Base-by-base conservation (phyloP, 768 basidiomycete species). In the Omphalotus guepiniiformis region DNA sequence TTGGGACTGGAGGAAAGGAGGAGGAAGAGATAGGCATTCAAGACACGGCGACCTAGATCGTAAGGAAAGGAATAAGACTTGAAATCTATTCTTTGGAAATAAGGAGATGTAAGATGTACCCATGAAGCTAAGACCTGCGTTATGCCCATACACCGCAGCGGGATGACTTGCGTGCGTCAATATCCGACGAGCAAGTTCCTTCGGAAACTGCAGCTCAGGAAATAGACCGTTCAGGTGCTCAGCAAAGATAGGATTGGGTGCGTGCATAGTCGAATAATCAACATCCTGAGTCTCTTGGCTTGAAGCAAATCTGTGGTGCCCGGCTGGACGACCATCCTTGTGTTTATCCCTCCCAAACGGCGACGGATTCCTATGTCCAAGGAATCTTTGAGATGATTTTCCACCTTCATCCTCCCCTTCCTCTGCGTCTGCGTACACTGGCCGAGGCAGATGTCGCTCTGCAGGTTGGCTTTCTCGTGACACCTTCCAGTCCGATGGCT, bases 161-260 rank as follows among this genome's bases (percentile, higher is more conserved):
- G 71, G 76, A 64, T 88, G 89, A 64, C 86, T 88, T 6, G 74
- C 72, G 59, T 93, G 90, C 2, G 90, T 93, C 53, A 92, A 68
- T 52, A 88, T 73, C 49, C 89, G 79, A 53, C 73, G 73, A 6
- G 87, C 84, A 38, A 90, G 70, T 53, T 86, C 83, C 4, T 72
- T 70, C 11, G 85, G 79, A 62, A 93, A 92, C 40, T 76, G 67
- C 39, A 92, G 69, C 12, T 83, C 76, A 3, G 76, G 64, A 54
- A 88, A 89, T 43, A 86, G 66, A 27, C 71, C 67, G 55, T 80
- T 72, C 29, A 88, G 70, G 61, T 91, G 84, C 27, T 74, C 66
- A 22, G 74, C 62, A 34, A 81, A 66, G 34, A 48, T 58, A 9
- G 60, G 40, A 12, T 60, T 55, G 30, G 49, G 46, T 30, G 23